A percentile compares a stretch with the other conserved stretches of the same genome.
Evolutionary conservation across 768 basidiomycete genomes (phyloP).

Genomic region (Leucogyrophana mollusca): DNA sequence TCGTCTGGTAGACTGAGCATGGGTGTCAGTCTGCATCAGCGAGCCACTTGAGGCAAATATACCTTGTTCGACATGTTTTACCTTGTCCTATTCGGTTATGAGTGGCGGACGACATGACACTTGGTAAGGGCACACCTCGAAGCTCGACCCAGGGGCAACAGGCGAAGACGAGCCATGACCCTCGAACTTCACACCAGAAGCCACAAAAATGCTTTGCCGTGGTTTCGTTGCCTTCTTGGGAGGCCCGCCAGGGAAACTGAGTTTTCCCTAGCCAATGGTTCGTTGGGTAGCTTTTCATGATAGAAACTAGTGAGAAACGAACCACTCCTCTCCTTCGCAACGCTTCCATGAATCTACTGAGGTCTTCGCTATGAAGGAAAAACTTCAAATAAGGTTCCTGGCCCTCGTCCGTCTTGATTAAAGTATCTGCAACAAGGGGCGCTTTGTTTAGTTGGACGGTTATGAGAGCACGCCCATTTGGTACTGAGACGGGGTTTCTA

Average conservation of each 20-base stretch:
- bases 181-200: conserved; percentile 21
- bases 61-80: conserved; percentile 30
- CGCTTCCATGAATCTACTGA: conserved; percentile 39
- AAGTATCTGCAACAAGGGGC: conserved; percentile 37
- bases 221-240: conserved; percentile 11
- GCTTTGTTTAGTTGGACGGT: conserved; percentile 31
- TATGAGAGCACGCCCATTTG: conserved; percentile 23
- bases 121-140: too few relatives aligned
- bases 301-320: not conserved
- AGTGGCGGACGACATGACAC: too few relatives aligned
- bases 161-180: conserved; percentile 18
- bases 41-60: not conserved
- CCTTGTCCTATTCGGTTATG: conserved; percentile 24
- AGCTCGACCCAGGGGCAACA: conserved; percentile 19
- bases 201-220: conserved; percentile 23
- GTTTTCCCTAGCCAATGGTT: conserved; percentile 20
- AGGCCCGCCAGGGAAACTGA: conserved; percentile 20
- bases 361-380: conserved; percentile 30
- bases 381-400: conserved; percentile 34
- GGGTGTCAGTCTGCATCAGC: not conserved
- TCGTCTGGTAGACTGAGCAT: conserved; percentile 26
- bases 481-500: conserved; percentile 17
- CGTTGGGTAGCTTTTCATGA: not conserved
- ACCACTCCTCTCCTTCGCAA: conserved; percentile 50
- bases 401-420: conserved; percentile 16